Percentiles rank a stretch among this genome's conserved stretches.
phyloP scores from a whole-genome alignment of 1,284 basidiomycete species.

The Puccinia coronata region DNA sequence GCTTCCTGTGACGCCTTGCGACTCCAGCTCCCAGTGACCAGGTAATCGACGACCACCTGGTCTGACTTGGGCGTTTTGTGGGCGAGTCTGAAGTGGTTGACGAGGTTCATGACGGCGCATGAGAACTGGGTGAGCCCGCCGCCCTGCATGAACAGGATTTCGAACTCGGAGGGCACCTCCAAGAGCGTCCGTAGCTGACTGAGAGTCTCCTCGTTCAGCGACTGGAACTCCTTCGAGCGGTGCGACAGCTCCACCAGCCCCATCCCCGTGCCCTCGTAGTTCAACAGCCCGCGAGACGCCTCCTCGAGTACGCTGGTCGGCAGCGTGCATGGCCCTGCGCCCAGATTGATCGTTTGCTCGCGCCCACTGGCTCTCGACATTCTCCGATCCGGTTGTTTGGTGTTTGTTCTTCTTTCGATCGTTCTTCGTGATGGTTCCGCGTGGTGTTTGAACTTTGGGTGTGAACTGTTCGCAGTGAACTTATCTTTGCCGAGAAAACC shows the following conservation, averaged over 20 bases:
- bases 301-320: constrained; percentile 76
- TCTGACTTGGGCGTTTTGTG: constrained; percentile 57
- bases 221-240: constrained; percentile 81
- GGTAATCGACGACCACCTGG: constrained; percentile 68
- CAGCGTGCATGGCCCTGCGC: constrained; percentile 84
- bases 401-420: background rate
- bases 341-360: constrained; percentile 75
- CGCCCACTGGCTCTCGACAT: constrained; percentile 59
- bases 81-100: constrained; percentile 73
- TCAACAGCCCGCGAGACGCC: constrained; percentile 74
- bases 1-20: constrained; percentile 82
- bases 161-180: constrained; percentile 76
- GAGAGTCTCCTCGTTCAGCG: constrained; percentile 71
- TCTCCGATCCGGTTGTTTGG: background rate
- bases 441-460: background rate
- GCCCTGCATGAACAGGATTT: constrained; percentile 86
- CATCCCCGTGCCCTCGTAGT: constrained; percentile 84
- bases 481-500: background rate
- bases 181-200: constrained; percentile 68
- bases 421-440: no score
- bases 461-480: no score
- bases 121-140: constrained; percentile 88
- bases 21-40: constrained; percentile 88
- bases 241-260: constrained; percentile 92
- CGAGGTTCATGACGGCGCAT: constrained; percentile 81